These are phyloP conservation scores for Aegilops sharonensis DNA, from an alignment of 176 grass and related monocot species.

Conservation along the genomic window DNA sequence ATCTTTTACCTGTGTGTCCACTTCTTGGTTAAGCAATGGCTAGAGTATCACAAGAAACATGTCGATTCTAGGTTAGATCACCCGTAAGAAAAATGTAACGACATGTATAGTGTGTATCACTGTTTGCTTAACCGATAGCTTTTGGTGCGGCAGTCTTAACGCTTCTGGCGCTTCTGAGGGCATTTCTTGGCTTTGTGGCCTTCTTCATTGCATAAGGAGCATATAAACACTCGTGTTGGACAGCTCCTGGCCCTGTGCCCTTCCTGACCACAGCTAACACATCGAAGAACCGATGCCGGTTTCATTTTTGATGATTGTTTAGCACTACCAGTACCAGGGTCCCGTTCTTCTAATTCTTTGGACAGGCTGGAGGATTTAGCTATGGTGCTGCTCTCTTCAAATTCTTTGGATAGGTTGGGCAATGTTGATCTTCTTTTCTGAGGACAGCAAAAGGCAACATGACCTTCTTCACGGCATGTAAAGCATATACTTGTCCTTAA, in stretches of 20 bases:
- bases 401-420: not conserved
- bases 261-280: too few species aligned
- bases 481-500: not conserved
- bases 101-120: not conserved
- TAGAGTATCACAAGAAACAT: not conserved
- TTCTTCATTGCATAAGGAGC: too few species aligned
- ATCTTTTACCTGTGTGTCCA: too few species aligned
- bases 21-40: not conserved
- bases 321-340: not conserved
- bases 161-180: too few species aligned
- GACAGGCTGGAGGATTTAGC: too few species aligned
- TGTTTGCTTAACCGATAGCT: not conserved
- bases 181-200: too few species aligned
- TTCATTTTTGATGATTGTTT: not conserved
- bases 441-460: not conserved
- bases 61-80: not conserved
- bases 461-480: constrained; percentile 4
- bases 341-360: not conserved
- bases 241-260: too few species aligned
- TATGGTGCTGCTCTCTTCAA: not conserved
- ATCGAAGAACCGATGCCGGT: not conserved
- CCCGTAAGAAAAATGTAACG: not conserved
- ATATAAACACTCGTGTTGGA: too few species aligned
- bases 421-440: not conserved
- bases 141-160: not conserved